Percentiles rank a stretch among this genome's conserved stretches.
Conservation (phyloP, 495 filamentous ascomycete genomes). For the Aspergillus campestris region DNA sequence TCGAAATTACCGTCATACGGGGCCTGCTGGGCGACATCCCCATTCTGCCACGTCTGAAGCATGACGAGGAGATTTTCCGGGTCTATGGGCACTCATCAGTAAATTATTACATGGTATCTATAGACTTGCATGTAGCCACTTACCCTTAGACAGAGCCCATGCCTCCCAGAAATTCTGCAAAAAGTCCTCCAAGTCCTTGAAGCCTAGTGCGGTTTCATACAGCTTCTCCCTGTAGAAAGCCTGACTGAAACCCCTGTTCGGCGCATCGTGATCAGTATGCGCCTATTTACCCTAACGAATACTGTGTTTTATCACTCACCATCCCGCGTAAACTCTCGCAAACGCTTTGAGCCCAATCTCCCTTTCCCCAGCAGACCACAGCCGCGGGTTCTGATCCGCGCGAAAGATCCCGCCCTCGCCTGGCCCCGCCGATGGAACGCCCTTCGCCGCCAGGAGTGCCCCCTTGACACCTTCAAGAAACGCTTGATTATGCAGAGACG, state of each 20-base stretch:
- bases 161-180: constrained; percentile 64
- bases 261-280: background rate
- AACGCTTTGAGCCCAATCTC: constrained; percentile 59
- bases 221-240: constrained; percentile 62
- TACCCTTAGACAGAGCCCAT: constrained; percentile 60
- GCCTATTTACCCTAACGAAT: background rate
- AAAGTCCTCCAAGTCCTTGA: constrained; percentile 57
- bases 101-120: background rate
- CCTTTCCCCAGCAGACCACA: constrained; percentile 49
- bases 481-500: constrained; percentile 62
- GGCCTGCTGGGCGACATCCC: constrained; percentile 53
- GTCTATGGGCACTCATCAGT: constrained; percentile 32
- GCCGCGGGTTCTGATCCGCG: constrained; percentile 28
- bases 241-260: constrained; percentile 54
- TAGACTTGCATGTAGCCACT: background rate
- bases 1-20: constrained; percentile 58
- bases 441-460: constrained; percentile 55
- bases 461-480: constrained; percentile 66
- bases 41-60: constrained; percentile 68
- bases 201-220: constrained; percentile 52
- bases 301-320: constrained; percentile 30
- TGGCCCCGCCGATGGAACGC: constrained; percentile 41
- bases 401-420: constrained; percentile 29
- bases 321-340: constrained; percentile 65
- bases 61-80: constrained; percentile 60